Percentiles rank a stretch among this genome's conserved stretches.
phyloP scores from a whole-genome alignment of 2,329 filamentous ascomycete genomes.

The Fusarium mexicanum region DNA sequence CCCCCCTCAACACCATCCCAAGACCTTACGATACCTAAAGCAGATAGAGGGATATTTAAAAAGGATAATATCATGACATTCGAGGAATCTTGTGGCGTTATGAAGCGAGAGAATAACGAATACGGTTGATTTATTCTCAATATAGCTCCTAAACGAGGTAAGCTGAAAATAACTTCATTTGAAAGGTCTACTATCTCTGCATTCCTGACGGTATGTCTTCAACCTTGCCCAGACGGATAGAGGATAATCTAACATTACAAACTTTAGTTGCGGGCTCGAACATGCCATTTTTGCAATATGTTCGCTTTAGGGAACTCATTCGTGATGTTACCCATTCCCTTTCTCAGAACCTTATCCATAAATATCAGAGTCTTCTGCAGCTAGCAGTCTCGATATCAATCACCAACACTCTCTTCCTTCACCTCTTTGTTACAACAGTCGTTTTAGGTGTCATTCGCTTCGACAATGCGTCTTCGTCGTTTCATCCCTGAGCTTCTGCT shows the following conservation, averaged over 20 bases:
- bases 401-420: background rate
- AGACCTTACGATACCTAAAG: background rate
- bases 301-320: background rate
- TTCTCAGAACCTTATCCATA: background rate
- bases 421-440: background rate
- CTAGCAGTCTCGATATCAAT: background rate
- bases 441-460: background rate
- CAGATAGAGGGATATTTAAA: background rate
- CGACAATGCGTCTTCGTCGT: background rate
- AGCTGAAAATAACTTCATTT: background rate
- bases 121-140: background rate
- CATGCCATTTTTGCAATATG: background rate
- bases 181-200: background rate
- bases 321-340: background rate
- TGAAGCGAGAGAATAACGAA: no score
- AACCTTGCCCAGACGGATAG: background rate
- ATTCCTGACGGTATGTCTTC: background rate
- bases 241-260: background rate
- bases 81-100: background rate
- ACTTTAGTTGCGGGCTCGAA: background rate
- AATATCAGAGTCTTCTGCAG: conserved; percentile 2
- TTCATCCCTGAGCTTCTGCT: background rate
- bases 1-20: background rate
- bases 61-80: background rate
- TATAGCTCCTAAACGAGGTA: background rate